phyloP scores from a whole-genome alignment of 805 yeast genomes.

The Saccharomycopsis oosterbeekiorum region DNA sequence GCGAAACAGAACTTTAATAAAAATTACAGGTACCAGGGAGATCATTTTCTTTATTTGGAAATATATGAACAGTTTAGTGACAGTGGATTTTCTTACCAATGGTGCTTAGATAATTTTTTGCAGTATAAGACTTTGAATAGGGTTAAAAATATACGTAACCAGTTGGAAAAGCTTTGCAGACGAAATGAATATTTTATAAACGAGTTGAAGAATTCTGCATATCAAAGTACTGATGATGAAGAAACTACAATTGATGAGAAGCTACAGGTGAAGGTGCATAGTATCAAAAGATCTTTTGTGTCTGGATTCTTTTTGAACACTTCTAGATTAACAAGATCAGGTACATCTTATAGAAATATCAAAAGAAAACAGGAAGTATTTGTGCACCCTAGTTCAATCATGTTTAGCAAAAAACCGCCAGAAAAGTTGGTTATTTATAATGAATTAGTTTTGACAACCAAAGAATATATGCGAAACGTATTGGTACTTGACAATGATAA shows the following conservation, averaged over 20 bases:
- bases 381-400: conserved; percentile 78
- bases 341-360: conserved; percentile 54
- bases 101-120: conserved; percentile 81
- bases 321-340: conserved; percentile 47
- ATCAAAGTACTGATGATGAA: conserved; percentile 26
- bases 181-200: conserved; percentile 30
- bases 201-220: conserved; percentile 20
- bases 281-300: conserved; percentile 45
- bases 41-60: conserved; percentile 67
- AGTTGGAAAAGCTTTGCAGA: conserved; percentile 51
- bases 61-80: conserved; percentile 72
- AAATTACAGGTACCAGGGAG: conserved; percentile 43
- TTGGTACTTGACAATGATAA: conserved; percentile 54
- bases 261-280: conserved; percentile 20
- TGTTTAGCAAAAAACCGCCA: conserved; percentile 58
- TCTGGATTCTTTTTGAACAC: conserved; percentile 64
- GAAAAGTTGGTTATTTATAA: conserved; percentile 69
- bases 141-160: conserved; percentile 62
- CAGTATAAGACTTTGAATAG: conserved; percentile 66
- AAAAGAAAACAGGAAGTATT: conserved; percentile 63
- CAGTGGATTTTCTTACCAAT: conserved; percentile 53
- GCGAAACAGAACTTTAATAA: conserved; percentile 46
- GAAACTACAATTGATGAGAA: conserved; percentile 18
- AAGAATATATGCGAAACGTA: conserved; percentile 81
- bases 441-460: conserved; percentile 74